Evolutionary conservation across 768 basidiomycete species (phyloP), one percentile per base, ranked within the genome.

Genomic region (Piloderma croceum): DNA sequence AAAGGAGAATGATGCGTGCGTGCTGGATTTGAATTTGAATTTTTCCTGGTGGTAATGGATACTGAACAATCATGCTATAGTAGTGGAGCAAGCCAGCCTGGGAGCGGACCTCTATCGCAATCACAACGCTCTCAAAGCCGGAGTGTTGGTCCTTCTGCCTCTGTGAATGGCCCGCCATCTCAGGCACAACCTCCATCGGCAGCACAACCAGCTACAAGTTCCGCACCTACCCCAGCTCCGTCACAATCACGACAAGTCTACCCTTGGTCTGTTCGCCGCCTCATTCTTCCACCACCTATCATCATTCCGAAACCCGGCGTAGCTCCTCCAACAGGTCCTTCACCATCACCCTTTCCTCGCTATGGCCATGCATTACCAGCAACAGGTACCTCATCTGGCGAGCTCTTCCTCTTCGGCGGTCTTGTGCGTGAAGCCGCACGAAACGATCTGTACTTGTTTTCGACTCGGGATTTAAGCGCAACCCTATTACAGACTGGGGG

Each of bases 401-500:
- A 98, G 51, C 80, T 99, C 47, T 93, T 90, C 64, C 74, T 99
- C 46, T 99, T 99, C 49, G 96, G 96, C 46, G 96, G 96, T 47
- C 84, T 99, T 44, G 92, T 98, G 12, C 78, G 85, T 27, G 94
- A 98, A 57, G 65, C 76, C 7, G 83, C 92, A 24, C 76, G 83
- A 38, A 96, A 96, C 62, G 96, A 99, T 65, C 71, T 99, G 21
- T 98, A 94, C 62, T 67, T 88, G n/a, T 82, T 98, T 57, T 83
- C 82, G 27, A 79, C 83, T 3, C 73, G 81, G 31, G 83, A 90
- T 48, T 73, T 90, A 44, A 76, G 84, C 12, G 84, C 90, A 6
- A 81, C 80, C 9, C 72, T 91, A 9, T 67, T 97, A 23, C 87
- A 92, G 58, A 96, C 93, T 0, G 77, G 73, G 10, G 96, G 96